Percentiles rank a stretch among this genome's conserved stretches.
These are phyloP conservation scores for Seminavis robusta DNA, from an alignment of 108 stramenopile species.

Conservation along the genomic window DNA sequence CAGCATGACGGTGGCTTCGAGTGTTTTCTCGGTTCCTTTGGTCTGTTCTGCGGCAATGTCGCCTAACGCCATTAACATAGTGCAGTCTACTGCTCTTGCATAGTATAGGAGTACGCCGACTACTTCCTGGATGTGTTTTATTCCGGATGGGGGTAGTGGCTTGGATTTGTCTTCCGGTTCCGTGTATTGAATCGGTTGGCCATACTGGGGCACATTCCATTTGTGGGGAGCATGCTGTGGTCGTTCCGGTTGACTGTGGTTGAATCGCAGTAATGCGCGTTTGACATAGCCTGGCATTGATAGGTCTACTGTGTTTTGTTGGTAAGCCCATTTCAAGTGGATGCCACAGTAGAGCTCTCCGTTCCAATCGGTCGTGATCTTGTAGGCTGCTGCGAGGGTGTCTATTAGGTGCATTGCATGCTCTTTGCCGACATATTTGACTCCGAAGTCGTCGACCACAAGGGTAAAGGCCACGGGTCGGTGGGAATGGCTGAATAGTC, in stretches of 20 bases:
- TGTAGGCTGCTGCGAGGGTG: constrained; percentile 13
- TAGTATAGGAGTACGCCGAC: constrained; percentile 37
- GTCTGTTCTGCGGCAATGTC: constrained; percentile 27
- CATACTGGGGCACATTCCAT: constrained; percentile 28
- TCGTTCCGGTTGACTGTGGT: constrained; percentile 18
- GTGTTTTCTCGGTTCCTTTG: constrained; percentile 19
- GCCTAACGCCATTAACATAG: constrained; percentile 28
- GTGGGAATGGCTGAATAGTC: constrained; percentile 34
- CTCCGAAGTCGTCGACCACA: constrained; percentile 50
- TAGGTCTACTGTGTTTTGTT: too few species aligned
- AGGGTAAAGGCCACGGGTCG: constrained; percentile 34
- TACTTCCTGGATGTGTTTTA: constrained; percentile 29
- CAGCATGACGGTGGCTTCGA: constrained; percentile 18
- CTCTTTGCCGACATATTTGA: constrained; percentile 30
- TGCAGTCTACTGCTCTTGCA: constrained; percentile 33
- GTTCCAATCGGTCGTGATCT: too few species aligned
- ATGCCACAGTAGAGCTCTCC: too few species aligned
- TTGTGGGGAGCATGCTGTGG: constrained; percentile 39
- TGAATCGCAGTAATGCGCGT: constrained; percentile 24
- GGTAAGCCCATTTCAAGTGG: too few species aligned
- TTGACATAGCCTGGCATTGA: too few species aligned
- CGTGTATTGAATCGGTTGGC: constrained; percentile 30
- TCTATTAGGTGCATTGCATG: constrained; percentile 40
- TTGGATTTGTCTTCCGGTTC: constrained; percentile 12
- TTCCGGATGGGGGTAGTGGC: constrained; percentile 4